Evolutionary conservation across 768 basidiomycete genomes (phyloP), one percentile per base, ranked within the genome.

Genomic region (Psilocybe cubensis): DNA sequence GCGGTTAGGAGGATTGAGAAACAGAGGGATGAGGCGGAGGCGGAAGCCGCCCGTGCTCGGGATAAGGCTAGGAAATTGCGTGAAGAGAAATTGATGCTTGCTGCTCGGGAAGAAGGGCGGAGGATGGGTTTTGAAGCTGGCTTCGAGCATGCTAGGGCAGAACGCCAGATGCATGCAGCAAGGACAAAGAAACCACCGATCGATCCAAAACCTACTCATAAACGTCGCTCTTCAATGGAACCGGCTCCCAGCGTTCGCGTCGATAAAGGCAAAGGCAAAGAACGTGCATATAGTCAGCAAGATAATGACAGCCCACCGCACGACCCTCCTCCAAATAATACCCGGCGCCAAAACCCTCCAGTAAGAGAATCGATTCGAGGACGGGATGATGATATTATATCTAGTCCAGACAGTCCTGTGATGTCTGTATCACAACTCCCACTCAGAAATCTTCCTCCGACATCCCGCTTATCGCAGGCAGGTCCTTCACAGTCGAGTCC

Each of bases 41-140:
- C 75, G 7, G 78, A 78, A 20, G 84, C 83, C 1, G 76, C 76
- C 17, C 76, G 77, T 21, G 83, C 83, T 23, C 77, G 84, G 38
- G 76, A 75, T 18, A 77, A 73, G 51, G 83, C 83, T 27, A 72
- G 85, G 52, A 75, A 76, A 63, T 61, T 86, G 45, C 78, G 76
- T 8, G 81, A 83, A 62, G 79, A 84, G 56, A 74, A 78, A 12
- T 61, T 85, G 41, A 70, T 86, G 18, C 75, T 81, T 52, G 59
- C 71, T 44, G 87, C 87, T 1, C 75, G 81, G 52, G 84, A 87
- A 54, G 84, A 87, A 62, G 86, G 86, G 3, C 74, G 85, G 52
- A 77, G 71, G 67, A 63, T 70, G 69, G 70, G 87, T 63, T 69
- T 82, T 72, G 71, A 80, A 70, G 76, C 79, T 74, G 76, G 87